Evolutionary conservation across 306 rosid genomes (phyloP).

Genomic region (Citrullus amarus): DNA sequence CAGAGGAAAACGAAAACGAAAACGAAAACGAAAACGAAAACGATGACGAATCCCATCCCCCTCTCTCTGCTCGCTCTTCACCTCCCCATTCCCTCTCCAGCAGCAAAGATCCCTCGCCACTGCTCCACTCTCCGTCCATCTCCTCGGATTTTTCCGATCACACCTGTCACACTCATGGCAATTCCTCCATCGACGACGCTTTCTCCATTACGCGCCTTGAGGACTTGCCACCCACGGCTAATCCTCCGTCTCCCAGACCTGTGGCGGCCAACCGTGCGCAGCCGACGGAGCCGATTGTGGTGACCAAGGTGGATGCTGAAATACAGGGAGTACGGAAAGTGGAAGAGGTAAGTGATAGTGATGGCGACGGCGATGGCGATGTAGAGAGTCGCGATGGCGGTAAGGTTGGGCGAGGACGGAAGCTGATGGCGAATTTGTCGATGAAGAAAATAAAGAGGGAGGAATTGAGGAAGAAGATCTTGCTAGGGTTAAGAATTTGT

Average conservation of each 20-base stretch:
- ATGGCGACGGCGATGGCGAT: not conserved
- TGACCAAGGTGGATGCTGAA: slow-evolving; percentile 34
- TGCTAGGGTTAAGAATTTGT: slow-evolving; percentile 39
- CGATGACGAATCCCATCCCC: not conserved
- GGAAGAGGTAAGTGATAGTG: slow-evolving; percentile 2
- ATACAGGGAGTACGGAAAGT: slow-evolving; percentile 13
- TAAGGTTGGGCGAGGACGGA: slow-evolving; percentile 17
- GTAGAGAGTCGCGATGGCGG: not conserved
- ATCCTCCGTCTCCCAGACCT: slow-evolving; percentile 22
- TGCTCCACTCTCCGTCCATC: slow-evolving; percentile 21
- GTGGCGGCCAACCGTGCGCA: slow-evolving; percentile 17
- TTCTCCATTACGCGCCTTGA: slow-evolving; percentile 13
- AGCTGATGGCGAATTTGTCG: slow-evolving; percentile 31
- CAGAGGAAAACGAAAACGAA: not conserved
- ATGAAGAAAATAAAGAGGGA: slow-evolving; percentile 26
- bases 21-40: not conserved
- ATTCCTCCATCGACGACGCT: slow-evolving; percentile 14
- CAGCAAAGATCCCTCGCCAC: slow-evolving; percentile 37
- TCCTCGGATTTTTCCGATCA: slow-evolving; percentile 29
- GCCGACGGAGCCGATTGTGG: slow-evolving; percentile 35
- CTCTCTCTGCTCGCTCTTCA: slow-evolving; percentile 14
- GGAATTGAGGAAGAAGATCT: slow-evolving; percentile 25
- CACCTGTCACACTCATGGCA: slow-evolving; percentile 12
- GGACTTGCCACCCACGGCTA: not conserved
- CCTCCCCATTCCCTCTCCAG: slow-evolving; percentile 20